Percentiles rank a stretch among this genome's conserved stretches.
phyloP scores from a whole-genome alignment of 163 green algal genomes.

The Chlorella variabilis region DNA sequence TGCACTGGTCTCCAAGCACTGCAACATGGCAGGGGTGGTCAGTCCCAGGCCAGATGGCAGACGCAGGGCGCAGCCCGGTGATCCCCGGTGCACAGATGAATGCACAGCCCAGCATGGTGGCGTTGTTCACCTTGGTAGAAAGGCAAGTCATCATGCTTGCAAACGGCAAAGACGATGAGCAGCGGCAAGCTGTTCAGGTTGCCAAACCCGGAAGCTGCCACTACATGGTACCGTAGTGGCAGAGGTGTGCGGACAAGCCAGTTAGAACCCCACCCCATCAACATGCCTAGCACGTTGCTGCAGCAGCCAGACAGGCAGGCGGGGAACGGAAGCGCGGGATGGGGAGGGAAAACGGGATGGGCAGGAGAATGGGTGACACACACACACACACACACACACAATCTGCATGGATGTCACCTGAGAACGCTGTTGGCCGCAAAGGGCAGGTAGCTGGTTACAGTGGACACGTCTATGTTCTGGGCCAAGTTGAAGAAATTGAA shows the following conservation, averaged over 20 bases:
- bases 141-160: neutral
- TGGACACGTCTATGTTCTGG: neutral
- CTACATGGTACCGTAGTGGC: neutral
- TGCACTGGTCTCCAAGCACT: neutral
- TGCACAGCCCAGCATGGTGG: no score
- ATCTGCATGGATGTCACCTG: neutral
- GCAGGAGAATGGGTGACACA: no score
- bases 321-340: neutral
- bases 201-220: neutral
- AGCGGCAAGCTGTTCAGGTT: constrained; percentile 12
- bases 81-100: no score
- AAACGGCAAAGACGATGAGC: neutral
- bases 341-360: neutral
- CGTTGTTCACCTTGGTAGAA: no score
- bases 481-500: neutral
- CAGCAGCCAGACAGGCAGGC: neutral
- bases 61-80: no score
- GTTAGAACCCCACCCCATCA: neutral
- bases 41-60: no score
- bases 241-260: neutral
- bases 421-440: neutral
- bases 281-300: neutral
- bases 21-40: neutral
- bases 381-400: no score
- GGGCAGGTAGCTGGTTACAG: neutral